Base-by-base conservation (phyloP, 768 basidiomycete species). In the Podaxis rugospora region DNA sequence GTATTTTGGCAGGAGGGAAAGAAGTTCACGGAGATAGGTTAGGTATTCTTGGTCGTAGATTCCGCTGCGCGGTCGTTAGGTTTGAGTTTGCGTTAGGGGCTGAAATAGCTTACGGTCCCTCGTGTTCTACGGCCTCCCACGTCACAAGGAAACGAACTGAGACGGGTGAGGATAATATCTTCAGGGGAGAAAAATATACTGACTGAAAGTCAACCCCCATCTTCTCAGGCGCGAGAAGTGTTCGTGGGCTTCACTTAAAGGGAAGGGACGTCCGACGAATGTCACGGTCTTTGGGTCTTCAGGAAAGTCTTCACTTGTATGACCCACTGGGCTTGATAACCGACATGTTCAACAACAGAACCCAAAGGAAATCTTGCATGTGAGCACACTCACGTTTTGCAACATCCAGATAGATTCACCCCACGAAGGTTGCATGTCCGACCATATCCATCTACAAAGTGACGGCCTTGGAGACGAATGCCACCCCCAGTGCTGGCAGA, bases 51-150 rank as follows among this genome's bases (percentile, higher is more conserved):
- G 75, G 71, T 98, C 96, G 67, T 96, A 95, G 18, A 86, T 71
- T 0, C 94, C 94, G 5, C 93, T 95, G 66, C 3, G 10, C 46
- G 36, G 16, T 51, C 50, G 39, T 50, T 25, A 47, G 9, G 40
- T 55, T 61, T 55, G 63, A 55, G 5, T 50, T 40, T n/a, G 16
- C 16, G 7, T 9, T 58, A 2, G 9, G 50, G 40, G 18, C 40
- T 6, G 32, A 10, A 25, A 11, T 25, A 9, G 87, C 93, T 65
- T 75, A 95, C 95, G 86, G 91, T 66, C 93, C 96, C 62, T 82
- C 85, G 69, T 98, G 97, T 69, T 98, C 96, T 14, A 98, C 80
- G 0, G 96, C 93, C 71, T 99, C 96, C 96, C 96, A 99, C 1
- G 96, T 95, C 3, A 98, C 85, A 27, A 95, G 85, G 67, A 99